Evolutionary conservation across 2,329 filamentous ascomycete genomes (phyloP).

Genomic region (Talaromyces sp.): DNA sequence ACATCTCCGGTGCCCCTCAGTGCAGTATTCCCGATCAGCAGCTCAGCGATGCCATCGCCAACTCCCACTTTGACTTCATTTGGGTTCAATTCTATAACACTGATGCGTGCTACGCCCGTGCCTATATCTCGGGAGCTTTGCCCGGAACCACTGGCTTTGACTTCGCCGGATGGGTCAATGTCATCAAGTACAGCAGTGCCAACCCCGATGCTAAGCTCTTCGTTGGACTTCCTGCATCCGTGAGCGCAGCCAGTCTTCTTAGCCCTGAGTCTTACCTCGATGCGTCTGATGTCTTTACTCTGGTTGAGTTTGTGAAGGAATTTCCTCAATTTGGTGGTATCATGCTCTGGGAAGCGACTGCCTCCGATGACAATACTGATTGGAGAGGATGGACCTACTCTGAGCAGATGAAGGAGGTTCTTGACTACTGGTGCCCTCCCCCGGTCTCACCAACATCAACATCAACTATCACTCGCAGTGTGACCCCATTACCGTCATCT

Average conservation of each 20-base stretch:
- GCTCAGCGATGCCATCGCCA: constrained; percentile 49
- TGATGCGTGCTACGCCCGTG: constrained; percentile 51
- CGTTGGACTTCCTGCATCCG: constrained; percentile 53
- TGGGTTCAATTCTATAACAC: constrained; percentile 63
- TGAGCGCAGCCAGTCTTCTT: constrained; percentile 27
- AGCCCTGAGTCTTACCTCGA: constrained; percentile 48
- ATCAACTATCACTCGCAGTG: constrained; percentile 17
- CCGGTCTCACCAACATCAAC: constrained; percentile 17
- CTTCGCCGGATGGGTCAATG: constrained; percentile 50
- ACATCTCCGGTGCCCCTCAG: constrained; percentile 58
- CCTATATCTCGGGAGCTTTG: constrained; percentile 27
- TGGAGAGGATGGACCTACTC: constrained; percentile 45
- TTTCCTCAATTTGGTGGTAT: constrained; percentile 58
- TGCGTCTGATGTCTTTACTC: constrained; percentile 47
- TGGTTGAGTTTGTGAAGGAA: constrained; percentile 49
- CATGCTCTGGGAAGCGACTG: constrained; percentile 63
- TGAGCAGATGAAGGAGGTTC: constrained; percentile 52
- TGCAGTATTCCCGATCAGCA: constrained; percentile 53
- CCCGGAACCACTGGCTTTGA: constrained; percentile 41
- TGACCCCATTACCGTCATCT: not conserved
- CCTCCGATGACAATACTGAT: constrained; percentile 51
- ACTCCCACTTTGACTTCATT: constrained; percentile 55
- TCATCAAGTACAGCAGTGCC: constrained; percentile 40
- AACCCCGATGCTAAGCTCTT: constrained; percentile 55
- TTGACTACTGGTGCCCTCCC: constrained; percentile 31